A percentile compares a stretch with the other conserved stretches of the same genome.
phyloP scores from a whole-genome alignment of 2,329 filamentous ascomycete genomes.

The Apiospora koreana region DNA sequence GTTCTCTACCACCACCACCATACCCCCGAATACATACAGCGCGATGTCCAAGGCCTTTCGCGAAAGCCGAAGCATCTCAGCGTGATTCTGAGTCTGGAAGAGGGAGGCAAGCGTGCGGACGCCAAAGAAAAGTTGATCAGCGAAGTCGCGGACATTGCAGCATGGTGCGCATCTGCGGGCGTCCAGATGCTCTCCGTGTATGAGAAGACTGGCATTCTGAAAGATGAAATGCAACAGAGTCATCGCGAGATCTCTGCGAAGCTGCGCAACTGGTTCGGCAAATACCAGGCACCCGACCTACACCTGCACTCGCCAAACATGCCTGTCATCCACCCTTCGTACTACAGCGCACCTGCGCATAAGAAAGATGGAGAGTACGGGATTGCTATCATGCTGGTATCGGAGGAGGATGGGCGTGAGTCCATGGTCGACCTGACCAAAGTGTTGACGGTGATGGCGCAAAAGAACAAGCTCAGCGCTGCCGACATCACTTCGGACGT shows the following conservation, averaged over 20 bases:
- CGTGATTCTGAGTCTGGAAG: conserved; percentile 76
- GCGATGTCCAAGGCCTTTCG: conserved; percentile 75
- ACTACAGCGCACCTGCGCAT: conserved; percentile 18
- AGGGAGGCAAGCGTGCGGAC: conserved; percentile 67
- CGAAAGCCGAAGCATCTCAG: conserved; percentile 84
- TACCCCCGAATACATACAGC: conserved; percentile 87
- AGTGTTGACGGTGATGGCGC: conserved; percentile 92
- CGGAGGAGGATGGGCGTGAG: conserved; percentile 84
- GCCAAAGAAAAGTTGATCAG: conserved; percentile 83
- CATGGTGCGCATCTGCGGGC: conserved; percentile 89
- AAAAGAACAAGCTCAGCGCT: conserved; percentile 78
- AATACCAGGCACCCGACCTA: conserved; percentile 66
- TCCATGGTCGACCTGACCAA: conserved; percentile 95
- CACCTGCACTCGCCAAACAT: conserved; percentile 50
- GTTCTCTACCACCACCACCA: conserved; percentile 94
- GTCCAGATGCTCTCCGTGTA: conserved; percentile 89
- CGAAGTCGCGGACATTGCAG: conserved; percentile 87
- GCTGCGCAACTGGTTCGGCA: conserved; percentile 84
- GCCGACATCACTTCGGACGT: conserved; percentile 83
- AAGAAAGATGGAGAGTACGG: conserved; percentile 36
- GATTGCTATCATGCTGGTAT: conserved; percentile 74
- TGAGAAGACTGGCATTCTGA: conserved; percentile 85
- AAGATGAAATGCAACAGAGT: conserved; percentile 83
- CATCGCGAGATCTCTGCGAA: conserved; percentile 79
- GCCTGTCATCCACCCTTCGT: conserved; percentile 24